A percentile compares a stretch with the other conserved stretches of the same genome.
Evolutionary conservation across 1,139 yeast species (phyloP).

Genomic region (Nakaseomyces nivariensis): DNA sequence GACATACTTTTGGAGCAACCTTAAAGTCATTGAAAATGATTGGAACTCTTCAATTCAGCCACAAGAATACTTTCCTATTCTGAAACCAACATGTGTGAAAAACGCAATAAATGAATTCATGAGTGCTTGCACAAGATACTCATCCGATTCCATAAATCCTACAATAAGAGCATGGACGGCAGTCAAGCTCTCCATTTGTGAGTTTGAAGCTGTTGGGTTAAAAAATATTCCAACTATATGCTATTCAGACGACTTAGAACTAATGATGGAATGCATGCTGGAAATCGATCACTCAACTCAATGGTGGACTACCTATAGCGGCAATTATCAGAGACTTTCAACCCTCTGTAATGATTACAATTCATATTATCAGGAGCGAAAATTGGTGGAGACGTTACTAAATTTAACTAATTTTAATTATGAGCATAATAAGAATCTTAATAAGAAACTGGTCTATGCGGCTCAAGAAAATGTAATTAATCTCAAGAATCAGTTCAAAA

Average conservation of each 20-base stretch:
- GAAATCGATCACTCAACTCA: slow-evolving; percentile 39
- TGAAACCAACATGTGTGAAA: slow-evolving; percentile 26
- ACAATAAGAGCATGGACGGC: slow-evolving; percentile 34
- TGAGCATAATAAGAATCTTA: not conserved
- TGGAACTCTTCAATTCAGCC: not conserved
- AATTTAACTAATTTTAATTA: slow-evolving; percentile 29
- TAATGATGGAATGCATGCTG: slow-evolving; percentile 32
- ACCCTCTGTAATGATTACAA: slow-evolving; percentile 43
- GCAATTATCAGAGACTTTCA: slow-evolving; percentile 42
- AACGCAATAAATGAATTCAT: slow-evolving; percentile 26
- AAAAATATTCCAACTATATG: slow-evolving; percentile 15
- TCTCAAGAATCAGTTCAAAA: not conserved
- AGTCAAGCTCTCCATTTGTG: slow-evolving; percentile 43
- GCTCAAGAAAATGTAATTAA: not conserved
- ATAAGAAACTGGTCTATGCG: not conserved
- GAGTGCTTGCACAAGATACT: slow-evolving; percentile 24
- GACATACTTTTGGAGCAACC: not conserved
- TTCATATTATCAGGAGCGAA: slow-evolving; percentile 35
- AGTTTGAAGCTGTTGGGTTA: slow-evolving; percentile 38
- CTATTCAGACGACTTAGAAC: slow-evolving; percentile 9
- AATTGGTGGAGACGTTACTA: slow-evolving; percentile 9
- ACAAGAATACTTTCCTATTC: slow-evolving; percentile 16
- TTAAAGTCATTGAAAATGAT: not conserved
- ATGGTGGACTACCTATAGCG: slow-evolving; percentile 55
- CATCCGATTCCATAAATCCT: slow-evolving; percentile 26